phyloP scores from a whole-genome alignment of 805 yeast genomes.

The Metahyphopichia silvanorum region DNA sequence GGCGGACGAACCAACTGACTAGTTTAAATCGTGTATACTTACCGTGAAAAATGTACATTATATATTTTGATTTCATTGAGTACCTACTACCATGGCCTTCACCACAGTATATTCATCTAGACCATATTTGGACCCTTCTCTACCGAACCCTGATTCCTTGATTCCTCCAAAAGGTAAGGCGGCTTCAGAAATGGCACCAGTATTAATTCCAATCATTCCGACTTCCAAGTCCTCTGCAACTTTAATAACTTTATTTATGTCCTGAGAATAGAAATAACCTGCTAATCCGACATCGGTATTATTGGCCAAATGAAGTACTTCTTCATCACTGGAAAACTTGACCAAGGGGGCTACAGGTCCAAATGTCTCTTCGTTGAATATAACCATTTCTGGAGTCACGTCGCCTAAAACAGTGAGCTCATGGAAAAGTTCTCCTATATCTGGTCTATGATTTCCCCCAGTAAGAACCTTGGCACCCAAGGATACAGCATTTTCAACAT shows the following conservation, averaged over 20 bases:
- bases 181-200: slow-evolving; percentile 68
- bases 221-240: slow-evolving; percentile 67
- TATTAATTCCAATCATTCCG: slow-evolving; percentile 82
- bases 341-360: slow-evolving; percentile 78
- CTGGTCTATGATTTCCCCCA: slow-evolving; percentile 57
- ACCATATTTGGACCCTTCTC: slow-evolving; percentile 65
- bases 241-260: slow-evolving; percentile 51
- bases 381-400: slow-evolving; percentile 54
- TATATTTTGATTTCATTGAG: background rate
- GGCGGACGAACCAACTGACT: too few relatives aligned
- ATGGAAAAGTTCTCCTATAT: slow-evolving; percentile 62
- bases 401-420: slow-evolving; percentile 66
- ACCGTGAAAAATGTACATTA: background rate
- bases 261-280: slow-evolving; percentile 65
- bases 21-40: background rate
- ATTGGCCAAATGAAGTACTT: slow-evolving; percentile 62
- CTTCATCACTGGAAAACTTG: slow-evolving; percentile 61
- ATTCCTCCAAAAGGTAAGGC: slow-evolving; percentile 61
- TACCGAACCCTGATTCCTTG: slow-evolving; percentile 65
- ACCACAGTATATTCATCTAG: slow-evolving; percentile 57
- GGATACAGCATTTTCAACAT: slow-evolving; percentile 61
- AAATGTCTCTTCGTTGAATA: slow-evolving; percentile 71
- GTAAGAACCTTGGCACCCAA: slow-evolving; percentile 61
- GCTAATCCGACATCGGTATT: slow-evolving; percentile 72
- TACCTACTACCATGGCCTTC: slow-evolving; percentile 61